Percentiles rank a stretch among this genome's conserved stretches.
Conservation (phyloP, 805 yeast species). For the Hanseniaspora jakobsenii region DNA sequence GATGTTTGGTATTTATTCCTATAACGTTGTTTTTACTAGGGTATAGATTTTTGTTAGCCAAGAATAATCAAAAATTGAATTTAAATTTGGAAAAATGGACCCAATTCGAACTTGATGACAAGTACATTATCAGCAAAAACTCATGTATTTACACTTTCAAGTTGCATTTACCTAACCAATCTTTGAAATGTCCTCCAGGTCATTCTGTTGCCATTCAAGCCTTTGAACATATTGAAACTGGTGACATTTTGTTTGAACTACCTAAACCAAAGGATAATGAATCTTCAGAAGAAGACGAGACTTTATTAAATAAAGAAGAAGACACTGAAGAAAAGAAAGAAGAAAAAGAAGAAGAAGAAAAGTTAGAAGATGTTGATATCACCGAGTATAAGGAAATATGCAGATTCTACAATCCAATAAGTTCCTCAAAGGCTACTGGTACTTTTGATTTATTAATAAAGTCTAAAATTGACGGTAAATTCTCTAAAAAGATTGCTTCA, state of each 20-base stretch:
- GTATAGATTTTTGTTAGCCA: slow-evolving; percentile 28
- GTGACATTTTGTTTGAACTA: slow-evolving; percentile 12
- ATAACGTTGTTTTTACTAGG: slow-evolving; percentile 29
- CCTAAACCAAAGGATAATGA: slow-evolving; percentile 9
- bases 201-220: slow-evolving; percentile 53
- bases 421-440: slow-evolving; percentile 57
- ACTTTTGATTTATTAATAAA: slow-evolving; percentile 67
- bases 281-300: not conserved
- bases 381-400: slow-evolving; percentile 25
- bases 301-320: no score
- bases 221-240: slow-evolving; percentile 12
- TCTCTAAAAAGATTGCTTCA: slow-evolving; percentile 52
- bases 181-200: slow-evolving; percentile 58
- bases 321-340: slow-evolving; percentile 2
- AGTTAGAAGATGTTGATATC: slow-evolving; percentile 25
- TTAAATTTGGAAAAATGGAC: slow-evolving; percentile 47
- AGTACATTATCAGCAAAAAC: slow-evolving; percentile 59
- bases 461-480: slow-evolving; percentile 59
- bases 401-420: slow-evolving; percentile 67
- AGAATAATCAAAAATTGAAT: slow-evolving; percentile 32
- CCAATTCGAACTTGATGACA: slow-evolving; percentile 57
- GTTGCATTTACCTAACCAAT: slow-evolving; percentile 47
- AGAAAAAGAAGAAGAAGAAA: slow-evolving; percentile 8
- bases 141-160: slow-evolving; percentile 64
- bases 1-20: slow-evolving; percentile 26